Percentiles rank a stretch among this genome's conserved stretches.
These are phyloP conservation scores for Emericellopsis cladophorae DNA, from an alignment of 2,329 filamentous ascomycete genomes.

Conservation along the genomic window DNA sequence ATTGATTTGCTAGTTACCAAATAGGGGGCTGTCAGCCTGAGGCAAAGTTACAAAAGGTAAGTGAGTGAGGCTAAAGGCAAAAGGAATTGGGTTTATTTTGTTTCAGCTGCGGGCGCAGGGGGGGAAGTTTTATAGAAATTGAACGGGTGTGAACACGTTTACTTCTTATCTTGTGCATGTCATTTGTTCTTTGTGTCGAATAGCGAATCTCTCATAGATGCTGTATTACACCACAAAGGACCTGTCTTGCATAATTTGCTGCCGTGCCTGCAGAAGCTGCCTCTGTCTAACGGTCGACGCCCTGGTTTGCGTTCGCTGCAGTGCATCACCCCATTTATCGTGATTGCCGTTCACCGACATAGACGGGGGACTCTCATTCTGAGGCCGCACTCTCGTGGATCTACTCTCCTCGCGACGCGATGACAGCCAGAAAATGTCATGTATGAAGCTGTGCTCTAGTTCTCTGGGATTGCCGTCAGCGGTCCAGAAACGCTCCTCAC, in stretches of 20 bases:
- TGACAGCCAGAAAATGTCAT: slow-evolving; percentile 29
- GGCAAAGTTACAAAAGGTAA: too few species aligned
- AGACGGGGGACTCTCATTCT: neutral
- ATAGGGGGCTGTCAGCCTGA: too few species aligned
- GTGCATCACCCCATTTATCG: neutral
- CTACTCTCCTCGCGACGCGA: slow-evolving; percentile 17
- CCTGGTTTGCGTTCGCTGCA: slow-evolving; percentile 1
- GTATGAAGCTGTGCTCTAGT: slow-evolving; percentile 26
- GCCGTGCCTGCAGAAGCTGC: slow-evolving; percentile 10
- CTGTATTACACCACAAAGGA: slow-evolving; percentile 1
- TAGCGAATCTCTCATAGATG: too few species aligned
- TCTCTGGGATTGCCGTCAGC: slow-evolving; percentile 26
- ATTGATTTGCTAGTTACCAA: too few species aligned
- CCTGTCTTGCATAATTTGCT: slow-evolving; percentile 10
- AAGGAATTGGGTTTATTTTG: too few species aligned
- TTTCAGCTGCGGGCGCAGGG: too few species aligned
- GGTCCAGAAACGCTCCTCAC: slow-evolving; percentile 34
- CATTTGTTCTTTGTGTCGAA: too few species aligned
- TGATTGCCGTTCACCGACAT: neutral
- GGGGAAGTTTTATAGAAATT: too few species aligned
- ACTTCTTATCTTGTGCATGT: too few species aligned
- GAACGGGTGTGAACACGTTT: too few species aligned
- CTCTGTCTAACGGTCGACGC: slow-evolving; percentile 8
- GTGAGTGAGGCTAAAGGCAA: too few species aligned
- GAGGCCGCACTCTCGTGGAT: neutral